Percentiles rank a stretch among this genome's conserved stretches.
Conservation (phyloP, 352 stramenopile genomes). For the Globisporangium megalacanthum region DNA sequence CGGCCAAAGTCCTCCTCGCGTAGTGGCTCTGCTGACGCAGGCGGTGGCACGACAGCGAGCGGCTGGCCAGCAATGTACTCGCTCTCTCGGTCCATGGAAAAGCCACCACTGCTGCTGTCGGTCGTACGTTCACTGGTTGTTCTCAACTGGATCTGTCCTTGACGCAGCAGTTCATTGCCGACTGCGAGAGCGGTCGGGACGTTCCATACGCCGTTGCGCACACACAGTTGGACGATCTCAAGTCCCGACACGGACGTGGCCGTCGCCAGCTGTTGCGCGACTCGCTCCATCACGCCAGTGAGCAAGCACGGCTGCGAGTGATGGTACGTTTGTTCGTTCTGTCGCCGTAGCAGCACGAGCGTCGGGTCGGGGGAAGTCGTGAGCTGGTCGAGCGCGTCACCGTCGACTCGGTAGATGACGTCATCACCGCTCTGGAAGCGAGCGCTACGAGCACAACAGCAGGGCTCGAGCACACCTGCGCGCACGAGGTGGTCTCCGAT, state of each 20-base stretch:
- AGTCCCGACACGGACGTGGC: conserved; percentile 23
- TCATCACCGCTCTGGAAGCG: conserved; percentile 20
- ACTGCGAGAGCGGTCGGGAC: conserved; percentile 31
- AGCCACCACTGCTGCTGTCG: conserved; percentile 2
- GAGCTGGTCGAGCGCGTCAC: conserved; percentile 4
- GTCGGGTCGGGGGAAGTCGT: background rate
- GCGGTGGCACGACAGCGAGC: conserved; percentile 1
- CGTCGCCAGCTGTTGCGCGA: conserved; percentile 7
- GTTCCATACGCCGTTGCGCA: conserved; percentile 36
- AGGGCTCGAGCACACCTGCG: conserved; percentile 22
- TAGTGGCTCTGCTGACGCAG: conserved; percentile 7
- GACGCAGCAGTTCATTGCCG: conserved; percentile 26
- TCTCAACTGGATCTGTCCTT: conserved; percentile 19
- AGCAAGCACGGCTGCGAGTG: conserved; percentile 9
- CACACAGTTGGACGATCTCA: conserved; percentile 31
- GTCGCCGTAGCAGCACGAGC: background rate
- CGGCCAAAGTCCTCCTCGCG: conserved; percentile 19
- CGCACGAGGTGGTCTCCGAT: conserved; percentile 26
- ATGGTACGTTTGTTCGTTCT: conserved; percentile 3
- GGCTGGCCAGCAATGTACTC: conserved; percentile 3
- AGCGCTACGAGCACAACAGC: conserved; percentile 24
- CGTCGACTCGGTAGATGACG: conserved; percentile 30
- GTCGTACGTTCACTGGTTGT: no score
- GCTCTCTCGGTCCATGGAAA: conserved; percentile 3
- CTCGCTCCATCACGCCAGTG: conserved; percentile 3